A percentile compares a stretch with the other conserved stretches of the same genome.
Evolutionary conservation across 495 filamentous ascomycete species (phyloP).

Genomic region (Aspergillus bertholletiae): DNA sequence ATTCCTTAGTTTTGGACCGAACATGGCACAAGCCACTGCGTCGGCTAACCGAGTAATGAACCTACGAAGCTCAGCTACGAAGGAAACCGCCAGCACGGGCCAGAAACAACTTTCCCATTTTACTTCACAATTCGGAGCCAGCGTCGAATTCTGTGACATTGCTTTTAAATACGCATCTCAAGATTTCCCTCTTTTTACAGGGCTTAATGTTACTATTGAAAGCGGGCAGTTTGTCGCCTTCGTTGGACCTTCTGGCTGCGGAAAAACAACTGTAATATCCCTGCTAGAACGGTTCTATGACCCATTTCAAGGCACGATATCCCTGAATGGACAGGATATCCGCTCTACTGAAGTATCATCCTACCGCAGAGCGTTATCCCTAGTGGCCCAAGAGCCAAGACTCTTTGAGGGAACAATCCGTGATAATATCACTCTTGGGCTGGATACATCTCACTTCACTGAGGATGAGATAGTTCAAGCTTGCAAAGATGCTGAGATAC

Average conservation of each 20-base stretch:
- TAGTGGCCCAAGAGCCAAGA: conserved; percentile 63
- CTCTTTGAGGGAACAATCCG: conserved; percentile 60
- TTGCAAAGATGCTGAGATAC: conserved; percentile 54
- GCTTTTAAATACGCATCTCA: conserved; percentile 58
- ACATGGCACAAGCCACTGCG: conserved; percentile 56
- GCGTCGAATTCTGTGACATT: conserved; percentile 44
- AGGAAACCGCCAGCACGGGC: neutral
- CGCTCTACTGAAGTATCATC: conserved; percentile 30
- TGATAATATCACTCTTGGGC: conserved; percentile 58
- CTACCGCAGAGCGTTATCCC: conserved; percentile 53
- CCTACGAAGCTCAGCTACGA: conserved; percentile 5
- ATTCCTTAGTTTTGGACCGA: conserved; percentile 45
- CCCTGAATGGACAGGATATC: conserved; percentile 49
- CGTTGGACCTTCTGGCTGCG: conserved; percentile 68
- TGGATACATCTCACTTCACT: conserved; percentile 40
- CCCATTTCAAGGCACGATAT: conserved; percentile 47
- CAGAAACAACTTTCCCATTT: neutral
- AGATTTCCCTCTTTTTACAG: conserved; percentile 46
- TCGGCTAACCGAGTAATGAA: conserved; percentile 53
- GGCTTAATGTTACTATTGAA: conserved; percentile 43
- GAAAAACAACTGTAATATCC: conserved; percentile 66
- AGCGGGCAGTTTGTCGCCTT: conserved; percentile 66
- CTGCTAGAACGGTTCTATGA: conserved; percentile 65
- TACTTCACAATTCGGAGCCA: neutral
- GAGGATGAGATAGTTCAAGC: conserved; percentile 51